phyloP scores from a whole-genome alignment of 139 green algal genomes.

The Chlorella ohadii region DNA sequence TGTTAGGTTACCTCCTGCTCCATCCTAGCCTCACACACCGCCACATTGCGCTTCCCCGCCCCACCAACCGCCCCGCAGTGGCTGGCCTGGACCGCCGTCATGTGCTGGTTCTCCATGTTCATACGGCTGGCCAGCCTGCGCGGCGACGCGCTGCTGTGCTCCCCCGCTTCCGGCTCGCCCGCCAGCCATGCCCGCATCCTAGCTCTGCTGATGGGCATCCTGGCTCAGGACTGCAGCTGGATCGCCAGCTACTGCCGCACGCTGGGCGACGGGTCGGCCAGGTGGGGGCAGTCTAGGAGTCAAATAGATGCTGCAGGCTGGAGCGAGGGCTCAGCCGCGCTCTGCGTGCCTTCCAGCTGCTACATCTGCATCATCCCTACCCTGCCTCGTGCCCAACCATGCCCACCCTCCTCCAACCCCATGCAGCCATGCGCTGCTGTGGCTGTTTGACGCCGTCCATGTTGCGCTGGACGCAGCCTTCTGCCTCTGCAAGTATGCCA shows the following conservation, averaged over 20 bases:
- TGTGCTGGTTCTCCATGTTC: constrained; percentile 22
- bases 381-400: no score
- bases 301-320: no score
- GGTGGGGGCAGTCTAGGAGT: no score
- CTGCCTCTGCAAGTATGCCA: constrained; percentile 20
- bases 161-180: neutral
- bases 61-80: constrained; percentile 14
- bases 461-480: constrained; percentile 33
- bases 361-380: no score
- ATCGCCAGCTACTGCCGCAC: constrained; percentile 1
- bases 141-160: constrained; percentile 38
- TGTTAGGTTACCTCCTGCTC: no score
- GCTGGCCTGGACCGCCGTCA: constrained; percentile 1
- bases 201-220: constrained; percentile 37
- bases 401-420: no score
- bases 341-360: no score
- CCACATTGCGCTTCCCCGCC: no score
- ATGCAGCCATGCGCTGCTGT: constrained; percentile 23
- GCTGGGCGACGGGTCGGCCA: neutral
- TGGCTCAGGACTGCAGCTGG: constrained; percentile 14
- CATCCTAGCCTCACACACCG: no score
- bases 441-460: constrained; percentile 34
- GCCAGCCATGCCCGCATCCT: constrained; percentile 28
- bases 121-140: constrained; percentile 30
- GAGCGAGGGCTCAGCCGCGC: no score